Evolutionary conservation across 208 protist species (phyloP), one percentile per base, ranked within the genome.

Genomic region (Lotmaria passim): DNA sequence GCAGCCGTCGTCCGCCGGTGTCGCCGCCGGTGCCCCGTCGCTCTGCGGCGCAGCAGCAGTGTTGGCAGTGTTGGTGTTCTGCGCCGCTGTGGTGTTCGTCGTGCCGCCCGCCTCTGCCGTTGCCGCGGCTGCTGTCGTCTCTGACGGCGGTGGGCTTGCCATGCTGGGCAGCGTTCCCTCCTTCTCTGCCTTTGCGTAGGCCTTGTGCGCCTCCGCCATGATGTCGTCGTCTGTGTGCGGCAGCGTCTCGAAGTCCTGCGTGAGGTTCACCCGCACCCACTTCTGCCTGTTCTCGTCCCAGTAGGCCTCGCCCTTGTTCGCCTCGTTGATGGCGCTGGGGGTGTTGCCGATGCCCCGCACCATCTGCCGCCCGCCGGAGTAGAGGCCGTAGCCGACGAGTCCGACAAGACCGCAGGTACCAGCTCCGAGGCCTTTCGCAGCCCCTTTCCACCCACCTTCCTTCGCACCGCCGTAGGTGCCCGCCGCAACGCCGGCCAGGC

Each of bases 181-280:
- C 68, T 62, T 57, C 51, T 69, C 43, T n/a, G 56, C 62, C 47
- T 57, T 61, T 12, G 34, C 51, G 24, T 71, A 57, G 14, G 39
- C 66, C 36, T 52, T 64, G 15, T 69, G 78, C 7, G 81, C 85
- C 24, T 69, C 44, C 2, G 63, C 39, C 21, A 78, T 43, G n/a
- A 91, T 43, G 44, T 91, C 85, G n/a, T 81, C 76, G 57, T 91
- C 82, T 1, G 55, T 78, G 19, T 47, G 38, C 17, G 85, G 82
- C 48, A 91, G 73, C 5, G 51, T 24, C 3, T 59, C 82, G 7
- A 88, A 51, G 36, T 72, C 68, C 0, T n/a, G 2, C 23, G 33
- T 21, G 12, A 91, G 77, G 15, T 83, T 66, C 60, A 91, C 79
- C 5, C 69, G 61, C 10, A 83, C 71, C 79, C 83, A 93, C n/a